Conservation (phyloP, 2,329 filamentous ascomycete species). For the Cercospora sp. region DNA sequence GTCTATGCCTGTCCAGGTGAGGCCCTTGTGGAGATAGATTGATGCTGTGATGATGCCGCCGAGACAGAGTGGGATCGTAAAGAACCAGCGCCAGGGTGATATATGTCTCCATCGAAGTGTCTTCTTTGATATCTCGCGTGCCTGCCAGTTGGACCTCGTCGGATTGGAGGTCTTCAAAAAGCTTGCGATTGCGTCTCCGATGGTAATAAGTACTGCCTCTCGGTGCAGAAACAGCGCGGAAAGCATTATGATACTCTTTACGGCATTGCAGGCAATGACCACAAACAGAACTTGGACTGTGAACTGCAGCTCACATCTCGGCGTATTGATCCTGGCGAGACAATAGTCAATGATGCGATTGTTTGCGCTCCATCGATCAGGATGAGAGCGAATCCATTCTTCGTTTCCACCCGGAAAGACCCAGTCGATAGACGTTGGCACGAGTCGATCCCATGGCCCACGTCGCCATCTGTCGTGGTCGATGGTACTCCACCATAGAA, state of each 20-base stretch:
- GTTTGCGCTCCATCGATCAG: neutral
- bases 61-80: conserved; percentile 11
- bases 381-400: neutral
- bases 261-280: conserved; percentile 19
- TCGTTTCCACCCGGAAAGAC: neutral
- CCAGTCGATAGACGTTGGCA: neutral
- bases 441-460: neutral
- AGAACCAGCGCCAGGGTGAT: conserved; percentile 12
- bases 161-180: conserved; percentile 23
- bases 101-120: neutral
- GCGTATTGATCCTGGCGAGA: conserved; percentile 7
- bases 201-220: conserved; percentile 23
- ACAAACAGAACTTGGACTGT: conserved; percentile 18
- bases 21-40: neutral
- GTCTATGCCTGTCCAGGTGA: neutral
- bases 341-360: conserved; percentile 24
- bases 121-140: neutral
- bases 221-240: conserved; percentile 12
- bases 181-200: conserved; percentile 29
- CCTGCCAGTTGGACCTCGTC: conserved; percentile 10
- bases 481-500: neutral
- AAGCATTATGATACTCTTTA: conserved; percentile 24
- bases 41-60: conserved; percentile 1
- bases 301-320: conserved; percentile 23
- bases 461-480: neutral